These are phyloP conservation scores for Yarrowia sp. DNA, from an alignment of 805 yeast genomes.

Conservation along the genomic window DNA sequence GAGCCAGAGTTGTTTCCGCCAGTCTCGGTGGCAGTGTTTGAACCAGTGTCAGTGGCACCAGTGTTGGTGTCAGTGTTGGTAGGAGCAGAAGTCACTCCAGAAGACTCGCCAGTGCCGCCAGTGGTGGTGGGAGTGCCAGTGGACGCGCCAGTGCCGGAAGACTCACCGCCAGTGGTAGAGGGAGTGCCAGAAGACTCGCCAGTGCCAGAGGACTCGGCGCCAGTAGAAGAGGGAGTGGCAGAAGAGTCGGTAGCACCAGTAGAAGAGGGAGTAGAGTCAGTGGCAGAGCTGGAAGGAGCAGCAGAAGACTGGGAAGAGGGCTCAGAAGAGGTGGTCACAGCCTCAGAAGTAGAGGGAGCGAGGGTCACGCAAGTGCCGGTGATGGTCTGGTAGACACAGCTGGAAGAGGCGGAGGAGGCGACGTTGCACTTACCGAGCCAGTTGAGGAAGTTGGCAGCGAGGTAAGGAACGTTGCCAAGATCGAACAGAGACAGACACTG, in stretches of 20 bases:
- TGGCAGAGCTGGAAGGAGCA: constrained; percentile 4
- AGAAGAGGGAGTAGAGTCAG: neutral
- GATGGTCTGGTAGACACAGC: constrained; percentile 6
- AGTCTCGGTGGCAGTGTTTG: neutral
- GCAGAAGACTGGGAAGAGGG: neutral
- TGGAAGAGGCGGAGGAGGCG: neutral
- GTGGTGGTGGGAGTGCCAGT: neutral
- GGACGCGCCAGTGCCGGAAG: neutral
- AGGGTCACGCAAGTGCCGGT: neutral
- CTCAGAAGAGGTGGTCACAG: neutral
- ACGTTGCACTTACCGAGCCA: neutral
- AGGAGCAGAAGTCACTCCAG: no score
- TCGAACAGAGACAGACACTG: constrained; percentile 5
- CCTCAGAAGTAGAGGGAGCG: neutral
- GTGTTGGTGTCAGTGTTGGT: neutral
- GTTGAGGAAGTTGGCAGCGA: constrained; percentile 16
- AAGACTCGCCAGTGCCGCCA: neutral
- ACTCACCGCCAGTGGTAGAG: neutral
- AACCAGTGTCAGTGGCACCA: neutral
- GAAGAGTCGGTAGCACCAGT: neutral
- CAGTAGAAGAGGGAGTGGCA: neutral
- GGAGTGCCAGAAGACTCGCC: neutral
- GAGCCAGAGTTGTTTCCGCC: neutral
- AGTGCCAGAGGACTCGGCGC: neutral
- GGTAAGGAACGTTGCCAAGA: neutral